These are phyloP conservation scores for Harringtonia lauricola DNA, from an alignment of 2,329 filamentous ascomycete genomes.

Conservation along the genomic window DNA sequence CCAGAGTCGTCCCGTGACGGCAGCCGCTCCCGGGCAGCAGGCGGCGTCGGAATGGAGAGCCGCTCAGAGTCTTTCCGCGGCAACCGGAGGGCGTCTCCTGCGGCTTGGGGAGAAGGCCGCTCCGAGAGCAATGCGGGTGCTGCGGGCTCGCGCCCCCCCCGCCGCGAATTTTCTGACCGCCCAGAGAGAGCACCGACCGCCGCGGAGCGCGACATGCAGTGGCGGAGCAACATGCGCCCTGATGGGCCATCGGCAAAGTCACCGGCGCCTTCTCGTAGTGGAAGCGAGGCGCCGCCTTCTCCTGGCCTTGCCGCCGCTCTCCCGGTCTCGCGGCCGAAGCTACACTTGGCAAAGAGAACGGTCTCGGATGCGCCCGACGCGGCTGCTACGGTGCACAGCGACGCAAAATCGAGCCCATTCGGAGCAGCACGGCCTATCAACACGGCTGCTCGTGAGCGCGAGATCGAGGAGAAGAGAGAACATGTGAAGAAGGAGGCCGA, in stretches of 20 bases:
- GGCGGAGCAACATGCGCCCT: slow-evolving; percentile 86
- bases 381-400: slow-evolving; percentile 37
- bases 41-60: slow-evolving; percentile 48
- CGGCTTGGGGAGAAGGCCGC: slow-evolving; percentile 63
- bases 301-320: slow-evolving; percentile 41
- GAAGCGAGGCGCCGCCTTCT: slow-evolving; percentile 66
- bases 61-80: slow-evolving; percentile 47
- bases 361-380: slow-evolving; percentile 59
- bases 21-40: slow-evolving; percentile 39
- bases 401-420: slow-evolving; percentile 85
- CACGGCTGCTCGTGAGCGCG: slow-evolving; percentile 76
- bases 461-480: slow-evolving; percentile 81
- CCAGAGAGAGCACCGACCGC: slow-evolving; percentile 68
- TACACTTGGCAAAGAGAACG: slow-evolving; percentile 86
- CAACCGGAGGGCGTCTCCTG: slow-evolving; percentile 57
- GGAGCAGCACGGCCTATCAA: slow-evolving; percentile 91
- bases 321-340: slow-evolving; percentile 56
- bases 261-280: slow-evolving; percentile 57
- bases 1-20: slow-evolving; percentile 39
- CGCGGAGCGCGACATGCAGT: slow-evolving; percentile 85
- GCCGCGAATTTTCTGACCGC: slow-evolving; percentile 64
- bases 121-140: slow-evolving; percentile 28
- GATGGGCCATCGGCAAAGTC: slow-evolving; percentile 50
- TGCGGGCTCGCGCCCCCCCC: slow-evolving; percentile 67
- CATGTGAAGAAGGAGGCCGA: slow-evolving; percentile 80